Percentiles rank a stretch among this genome's conserved stretches.
Conservation (phyloP, 345 rosid species). For the Rhizophora apiculata region DNA sequence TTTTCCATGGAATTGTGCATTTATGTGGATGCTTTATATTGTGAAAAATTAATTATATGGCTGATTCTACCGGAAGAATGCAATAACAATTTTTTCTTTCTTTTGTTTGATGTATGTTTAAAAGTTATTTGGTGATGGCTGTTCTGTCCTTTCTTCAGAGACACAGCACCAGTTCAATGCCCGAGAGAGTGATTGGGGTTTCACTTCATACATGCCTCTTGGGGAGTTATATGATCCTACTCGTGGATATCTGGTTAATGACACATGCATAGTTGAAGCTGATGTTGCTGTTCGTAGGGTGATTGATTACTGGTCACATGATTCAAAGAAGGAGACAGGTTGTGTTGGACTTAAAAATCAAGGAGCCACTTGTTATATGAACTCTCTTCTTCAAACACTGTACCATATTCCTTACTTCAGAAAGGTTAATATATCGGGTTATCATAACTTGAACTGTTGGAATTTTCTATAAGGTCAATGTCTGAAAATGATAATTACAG, state of each 20-base stretch:
- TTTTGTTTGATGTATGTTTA: not conserved
- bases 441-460: conserved; percentile 1
- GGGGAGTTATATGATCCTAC: conserved; percentile 88
- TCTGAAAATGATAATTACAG: conserved; percentile 39
- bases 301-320: conserved; percentile 81
- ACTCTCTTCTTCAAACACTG: conserved; percentile 87
- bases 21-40: too few species aligned
- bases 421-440: conserved; percentile 50
- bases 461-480: conserved; percentile 5
- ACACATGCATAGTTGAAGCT: conserved; percentile 74
- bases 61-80: too few species aligned
- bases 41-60: too few species aligned
- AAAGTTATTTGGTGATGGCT: not conserved
- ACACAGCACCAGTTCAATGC: conserved; percentile 91
- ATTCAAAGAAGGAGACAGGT: conserved; percentile 96
- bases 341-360: conserved; percentile 98
- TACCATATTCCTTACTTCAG: conserved; percentile 97
- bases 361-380: conserved; percentile 99
- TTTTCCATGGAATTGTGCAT: too few species aligned
- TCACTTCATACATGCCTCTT: conserved; percentile 93
- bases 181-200: conserved; percentile 96
- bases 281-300: conserved; percentile 83
- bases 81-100: too few species aligned
- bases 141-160: conserved; percentile 40
- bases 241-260: conserved; percentile 81